These are phyloP conservation scores for Sarocladium kiliense DNA, from an alignment of 2,329 filamentous ascomycete species.

Conservation along the genomic window DNA sequence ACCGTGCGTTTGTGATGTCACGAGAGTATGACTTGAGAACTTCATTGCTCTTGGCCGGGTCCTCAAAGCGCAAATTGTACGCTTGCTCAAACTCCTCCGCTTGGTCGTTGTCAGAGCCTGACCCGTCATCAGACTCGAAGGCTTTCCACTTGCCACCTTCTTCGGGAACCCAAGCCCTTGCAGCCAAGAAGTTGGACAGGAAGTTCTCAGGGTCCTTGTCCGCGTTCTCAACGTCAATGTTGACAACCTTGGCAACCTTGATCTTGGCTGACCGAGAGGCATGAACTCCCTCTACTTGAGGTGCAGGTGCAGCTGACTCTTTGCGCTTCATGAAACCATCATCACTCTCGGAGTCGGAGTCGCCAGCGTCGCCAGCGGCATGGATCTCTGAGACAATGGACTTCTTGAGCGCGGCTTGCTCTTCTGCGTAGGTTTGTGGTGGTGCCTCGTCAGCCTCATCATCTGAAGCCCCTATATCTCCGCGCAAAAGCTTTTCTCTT, in stretches of 20 bases:
- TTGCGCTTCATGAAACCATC: conserved; percentile 72
- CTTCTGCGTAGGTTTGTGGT: conserved; percentile 74
- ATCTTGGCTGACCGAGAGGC: conserved; percentile 48
- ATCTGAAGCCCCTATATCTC: conserved; percentile 55
- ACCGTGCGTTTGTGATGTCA: conserved; percentile 75
- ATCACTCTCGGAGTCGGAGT: conserved; percentile 47
- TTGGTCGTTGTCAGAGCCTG: conserved; percentile 63
- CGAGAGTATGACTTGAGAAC: conserved; percentile 83
- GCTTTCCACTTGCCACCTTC: conserved; percentile 66
- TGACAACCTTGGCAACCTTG: conserved; percentile 38
- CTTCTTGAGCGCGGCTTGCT: conserved; percentile 79
- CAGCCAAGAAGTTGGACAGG: conserved; percentile 91
- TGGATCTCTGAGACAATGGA: conserved; percentile 78
- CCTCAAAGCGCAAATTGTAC: conserved; percentile 95
- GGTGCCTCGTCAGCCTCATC: conserved; percentile 42
- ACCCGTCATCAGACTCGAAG: conserved; percentile 86
- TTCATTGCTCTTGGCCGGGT: conserved; percentile 83
- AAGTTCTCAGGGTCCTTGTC: conserved; percentile 89
- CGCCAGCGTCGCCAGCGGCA: conserved; percentile 45
- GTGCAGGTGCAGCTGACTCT: conserved; percentile 31
- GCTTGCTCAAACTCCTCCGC: conserved; percentile 88
- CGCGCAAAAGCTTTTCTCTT: conserved; percentile 77
- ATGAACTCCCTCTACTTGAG: conserved; percentile 44
- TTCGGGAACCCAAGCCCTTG: conserved; percentile 79
- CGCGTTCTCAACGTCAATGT: conserved; percentile 66